A percentile compares a stretch with the other conserved stretches of the same genome.
phyloP scores from a whole-genome alignment of 257 asterid species.

The Lycium ferocissimum region DNA sequence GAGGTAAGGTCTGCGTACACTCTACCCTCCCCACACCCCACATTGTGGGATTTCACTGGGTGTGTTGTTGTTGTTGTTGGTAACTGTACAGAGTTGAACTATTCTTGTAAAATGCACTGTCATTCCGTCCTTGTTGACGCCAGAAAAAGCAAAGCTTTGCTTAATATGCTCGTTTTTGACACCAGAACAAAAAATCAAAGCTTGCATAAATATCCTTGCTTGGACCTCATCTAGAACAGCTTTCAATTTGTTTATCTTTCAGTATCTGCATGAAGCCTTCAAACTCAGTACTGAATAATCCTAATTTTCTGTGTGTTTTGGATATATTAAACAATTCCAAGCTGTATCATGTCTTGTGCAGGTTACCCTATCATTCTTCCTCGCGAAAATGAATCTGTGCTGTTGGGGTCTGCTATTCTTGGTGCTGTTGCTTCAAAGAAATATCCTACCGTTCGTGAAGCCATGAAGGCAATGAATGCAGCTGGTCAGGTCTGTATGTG shows the following conservation, averaged over 20 bases:
- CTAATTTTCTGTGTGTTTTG: neutral
- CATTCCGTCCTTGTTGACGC: neutral
- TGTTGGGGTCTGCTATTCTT: conserved; percentile 94
- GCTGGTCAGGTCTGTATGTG: conserved; percentile 75
- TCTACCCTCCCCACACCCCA: too few relatives aligned
- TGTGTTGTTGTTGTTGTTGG: too few relatives aligned
- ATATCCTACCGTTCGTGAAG: conserved; percentile 67
- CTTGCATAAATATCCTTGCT: neutral
- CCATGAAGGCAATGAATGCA: conserved; percentile 91
- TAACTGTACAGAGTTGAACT: neutral
- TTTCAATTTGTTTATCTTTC: neutral
- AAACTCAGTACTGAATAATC: neutral
- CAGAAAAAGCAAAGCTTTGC: conserved; percentile 10
- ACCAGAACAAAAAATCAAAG: neutral
- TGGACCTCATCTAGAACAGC: neutral
- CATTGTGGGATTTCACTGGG: too few relatives aligned
- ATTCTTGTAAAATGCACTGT: neutral
- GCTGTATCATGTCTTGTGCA: conserved; percentile 34
- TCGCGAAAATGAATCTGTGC: conserved; percentile 89
- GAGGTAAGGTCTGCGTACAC: too few relatives aligned
- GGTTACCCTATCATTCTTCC: conserved; percentile 92
- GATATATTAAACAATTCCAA: conserved; percentile 16
- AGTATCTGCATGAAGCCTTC: neutral
- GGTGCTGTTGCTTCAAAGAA: conserved; percentile 97
- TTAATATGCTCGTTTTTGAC: neutral